Percentiles rank a stretch among this genome's conserved stretches.
phyloP scores from a whole-genome alignment of 306 rosid species.

The Begonia peltatifolia region DNA sequence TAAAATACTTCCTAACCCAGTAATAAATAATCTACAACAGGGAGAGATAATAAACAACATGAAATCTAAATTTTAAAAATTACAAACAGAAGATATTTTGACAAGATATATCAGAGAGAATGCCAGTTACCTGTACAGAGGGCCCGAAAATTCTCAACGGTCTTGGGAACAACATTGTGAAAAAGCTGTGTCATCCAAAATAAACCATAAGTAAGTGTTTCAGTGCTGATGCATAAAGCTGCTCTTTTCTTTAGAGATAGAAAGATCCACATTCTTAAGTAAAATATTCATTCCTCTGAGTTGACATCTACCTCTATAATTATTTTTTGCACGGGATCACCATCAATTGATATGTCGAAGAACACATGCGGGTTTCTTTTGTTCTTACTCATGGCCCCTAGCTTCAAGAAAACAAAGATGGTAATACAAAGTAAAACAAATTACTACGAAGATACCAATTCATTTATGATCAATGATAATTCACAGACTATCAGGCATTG shows the following conservation, averaged over 20 bases:
- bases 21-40: too few relatives aligned
- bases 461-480: too few relatives aligned
- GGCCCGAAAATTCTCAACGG: constrained; percentile 81
- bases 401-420: constrained; percentile 6
- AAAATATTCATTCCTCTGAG: neutral
- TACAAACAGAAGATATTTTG: neutral
- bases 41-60: too few relatives aligned
- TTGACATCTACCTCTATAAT: constrained; percentile 45
- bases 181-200: constrained; percentile 72
- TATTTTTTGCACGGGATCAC: constrained; percentile 49
- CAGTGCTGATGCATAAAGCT: neutral
- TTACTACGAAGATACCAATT: too few relatives aligned
- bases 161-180: constrained; percentile 62
- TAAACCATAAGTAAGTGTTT: constrained; percentile 3
- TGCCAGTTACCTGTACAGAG: constrained; percentile 72
- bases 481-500: too few relatives aligned
- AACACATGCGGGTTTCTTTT: constrained; percentile 55
- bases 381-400: constrained; percentile 47
- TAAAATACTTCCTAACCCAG: too few relatives aligned
- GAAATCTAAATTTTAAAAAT: neutral
- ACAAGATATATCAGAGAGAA: neutral
- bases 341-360: constrained; percentile 64
- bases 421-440: too few relatives aligned
- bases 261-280: neutral
- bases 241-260: neutral